Percentiles rank a stretch among this genome's conserved stretches.
These are phyloP conservation scores for Ensete ventricosum DNA, from an alignment of 176 grass and related monocot genomes.

Conservation along the genomic window DNA sequence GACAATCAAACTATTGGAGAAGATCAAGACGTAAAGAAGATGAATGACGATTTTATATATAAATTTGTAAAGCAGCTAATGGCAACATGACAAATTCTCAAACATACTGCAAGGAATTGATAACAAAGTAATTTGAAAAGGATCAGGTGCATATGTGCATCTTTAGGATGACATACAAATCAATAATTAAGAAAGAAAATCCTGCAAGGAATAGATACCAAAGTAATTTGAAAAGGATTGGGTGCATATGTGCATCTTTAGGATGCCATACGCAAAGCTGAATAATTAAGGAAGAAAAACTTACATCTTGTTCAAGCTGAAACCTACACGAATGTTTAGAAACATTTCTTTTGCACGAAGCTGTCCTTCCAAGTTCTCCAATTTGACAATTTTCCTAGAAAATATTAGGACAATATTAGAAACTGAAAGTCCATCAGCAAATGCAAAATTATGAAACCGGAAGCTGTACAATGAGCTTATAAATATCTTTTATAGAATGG, in stretches of 20 bases:
- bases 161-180: no score
- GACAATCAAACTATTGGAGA: not conserved
- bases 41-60: not conserved
- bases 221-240: not conserved
- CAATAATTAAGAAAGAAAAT: not conserved
- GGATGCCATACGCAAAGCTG: not conserved
- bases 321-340: slow-evolving; percentile 25
- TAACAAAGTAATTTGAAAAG: no score
- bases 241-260: no score
- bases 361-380: slow-evolving; percentile 14
- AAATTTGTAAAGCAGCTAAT: no score
- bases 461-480: not conserved
- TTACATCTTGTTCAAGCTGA: slow-evolving; percentile 80
- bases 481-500: no score
- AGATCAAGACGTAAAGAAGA: not conserved
- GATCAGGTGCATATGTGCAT: no score
- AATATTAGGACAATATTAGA: not conserved
- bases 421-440: not conserved
- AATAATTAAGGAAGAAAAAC: not conserved
- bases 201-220: not conserved
- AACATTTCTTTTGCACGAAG: slow-evolving; percentile 12
- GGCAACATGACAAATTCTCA: no score
- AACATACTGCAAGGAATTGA: no score
- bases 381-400: not conserved
- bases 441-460: not conserved